phyloP scores from a whole-genome alignment of 1,139 yeast species.

The Saccharomyces hybrid region DNA sequence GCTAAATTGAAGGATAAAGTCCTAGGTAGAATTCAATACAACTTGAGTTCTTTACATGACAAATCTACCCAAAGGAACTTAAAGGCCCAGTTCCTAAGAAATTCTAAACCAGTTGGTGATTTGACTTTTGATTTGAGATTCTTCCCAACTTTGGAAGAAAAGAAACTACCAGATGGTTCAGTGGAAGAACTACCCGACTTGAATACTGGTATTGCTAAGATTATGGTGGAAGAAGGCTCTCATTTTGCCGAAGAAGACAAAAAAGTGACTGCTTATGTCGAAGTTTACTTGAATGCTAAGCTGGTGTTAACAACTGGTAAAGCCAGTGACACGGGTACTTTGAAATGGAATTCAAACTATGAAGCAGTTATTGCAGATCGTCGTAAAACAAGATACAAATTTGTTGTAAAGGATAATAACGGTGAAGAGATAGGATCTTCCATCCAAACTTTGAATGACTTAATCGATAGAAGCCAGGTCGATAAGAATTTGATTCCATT shows the following conservation, averaged over 20 bases:
- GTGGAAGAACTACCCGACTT: constrained; percentile 81
- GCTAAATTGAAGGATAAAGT: constrained; percentile 72
- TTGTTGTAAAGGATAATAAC: constrained; percentile 59
- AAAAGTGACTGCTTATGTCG: constrained; percentile 57
- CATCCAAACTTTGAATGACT: constrained; percentile 56
- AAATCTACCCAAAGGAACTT: constrained; percentile 47
- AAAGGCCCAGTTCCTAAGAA: constrained; percentile 55
- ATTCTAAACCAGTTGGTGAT: constrained; percentile 73
- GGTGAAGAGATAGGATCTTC: constrained; percentile 56
- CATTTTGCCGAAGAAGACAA: constrained; percentile 31
- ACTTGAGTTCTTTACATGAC: constrained; percentile 56
- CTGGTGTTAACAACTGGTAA: constrained; percentile 49
- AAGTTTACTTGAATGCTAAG: constrained; percentile 57
- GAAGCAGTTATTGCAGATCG: constrained; percentile 75
- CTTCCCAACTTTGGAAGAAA: constrained; percentile 73
- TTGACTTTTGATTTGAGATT: constrained; percentile 62
- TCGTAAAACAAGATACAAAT: constrained; percentile 57
- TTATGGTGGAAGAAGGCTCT: constrained; percentile 28
- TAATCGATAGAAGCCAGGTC: constrained; percentile 71
- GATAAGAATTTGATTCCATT: constrained; percentile 72
- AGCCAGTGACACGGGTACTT: constrained; percentile 55
- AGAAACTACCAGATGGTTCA: constrained; percentile 75
- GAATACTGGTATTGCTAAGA: constrained; percentile 78
- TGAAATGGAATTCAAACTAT: constrained; percentile 56
- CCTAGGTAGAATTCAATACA: constrained; percentile 69